phyloP scores from a whole-genome alignment of 805 yeast species.

The Candida hispaniensis region DNA sequence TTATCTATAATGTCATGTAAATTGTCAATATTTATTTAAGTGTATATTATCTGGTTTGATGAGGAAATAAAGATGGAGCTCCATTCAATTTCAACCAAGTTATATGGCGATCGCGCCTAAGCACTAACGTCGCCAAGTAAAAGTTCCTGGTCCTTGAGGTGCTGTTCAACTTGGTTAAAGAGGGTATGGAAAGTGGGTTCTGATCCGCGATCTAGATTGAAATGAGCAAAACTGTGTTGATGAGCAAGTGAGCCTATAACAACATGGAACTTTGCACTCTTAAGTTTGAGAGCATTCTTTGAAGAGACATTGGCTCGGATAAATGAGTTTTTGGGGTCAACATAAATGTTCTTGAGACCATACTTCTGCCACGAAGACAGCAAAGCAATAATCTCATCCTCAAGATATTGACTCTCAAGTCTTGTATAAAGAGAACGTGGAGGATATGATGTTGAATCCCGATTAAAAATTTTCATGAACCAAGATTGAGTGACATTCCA shows the following conservation, averaged over 20 bases:
- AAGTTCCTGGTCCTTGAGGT: conserved; percentile 11
- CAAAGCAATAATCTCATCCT: conserved; percentile 26
- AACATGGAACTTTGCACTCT: conserved; percentile 26
- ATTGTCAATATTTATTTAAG: too few species aligned
- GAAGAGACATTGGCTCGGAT: conserved; percentile 28
- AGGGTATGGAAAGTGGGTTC: conserved; percentile 17
- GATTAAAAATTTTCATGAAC: conserved; percentile 16
- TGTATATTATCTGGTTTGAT: too few species aligned
- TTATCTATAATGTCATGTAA: too few species aligned
- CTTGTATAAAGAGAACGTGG: conserved; percentile 25
- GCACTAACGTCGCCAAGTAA: too few species aligned
- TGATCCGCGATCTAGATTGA: conserved; percentile 20
- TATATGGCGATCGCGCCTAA: too few species aligned
- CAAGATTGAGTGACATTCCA: conserved; percentile 10
- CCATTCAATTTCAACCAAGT: too few species aligned
- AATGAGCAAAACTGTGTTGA: conserved; percentile 14
- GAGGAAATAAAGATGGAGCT: too few species aligned
- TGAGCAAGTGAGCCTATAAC: conserved; percentile 18
- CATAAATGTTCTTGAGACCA: conserved; percentile 28
- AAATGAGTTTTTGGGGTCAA: conserved; percentile 23
- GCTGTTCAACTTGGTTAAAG: conserved; percentile 20
- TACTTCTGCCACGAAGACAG: conserved; percentile 31
- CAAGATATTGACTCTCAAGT: conserved; percentile 24
- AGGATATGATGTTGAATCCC: conserved; percentile 7
- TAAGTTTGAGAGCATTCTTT: conserved; percentile 28